Conservation (phyloP, 495 filamentous ascomycete genomes). For the Tirmania nivea region DNA sequence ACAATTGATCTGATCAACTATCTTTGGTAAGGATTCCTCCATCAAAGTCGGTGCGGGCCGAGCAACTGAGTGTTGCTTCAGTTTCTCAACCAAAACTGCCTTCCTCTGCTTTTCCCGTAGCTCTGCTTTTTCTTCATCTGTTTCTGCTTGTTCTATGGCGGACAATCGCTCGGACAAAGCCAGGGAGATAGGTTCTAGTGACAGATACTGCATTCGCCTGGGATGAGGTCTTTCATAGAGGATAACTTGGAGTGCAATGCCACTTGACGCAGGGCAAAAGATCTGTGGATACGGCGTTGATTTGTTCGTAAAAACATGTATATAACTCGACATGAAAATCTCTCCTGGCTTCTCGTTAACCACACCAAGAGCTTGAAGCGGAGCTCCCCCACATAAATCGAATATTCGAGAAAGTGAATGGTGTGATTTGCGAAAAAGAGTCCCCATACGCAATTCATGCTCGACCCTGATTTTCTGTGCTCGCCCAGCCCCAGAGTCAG, state of each 20-base stretch:
- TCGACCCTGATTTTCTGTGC: constrained; percentile 51
- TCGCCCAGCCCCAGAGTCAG: too few species aligned
- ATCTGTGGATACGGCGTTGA: constrained; percentile 42
- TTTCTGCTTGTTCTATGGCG: constrained; percentile 15
- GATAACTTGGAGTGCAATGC: constrained; percentile 59
- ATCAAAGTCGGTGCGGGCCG: constrained; percentile 56
- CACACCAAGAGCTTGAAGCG: constrained; percentile 68
- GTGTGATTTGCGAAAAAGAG: constrained; percentile 60
- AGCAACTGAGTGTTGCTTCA: constrained; percentile 68
- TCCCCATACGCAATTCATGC: constrained; percentile 63
- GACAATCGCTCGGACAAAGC: constrained; percentile 53
- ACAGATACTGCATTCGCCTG: constrained; percentile 88
- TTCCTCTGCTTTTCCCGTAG: constrained; percentile 30
- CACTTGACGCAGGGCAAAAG: constrained; percentile 38
- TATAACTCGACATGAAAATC: constrained; percentile 41
- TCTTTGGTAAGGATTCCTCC: constrained; percentile 54
- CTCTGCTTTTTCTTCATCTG: constrained; percentile 42
- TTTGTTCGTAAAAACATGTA: constrained; percentile 41
- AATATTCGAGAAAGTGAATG: constrained; percentile 66
- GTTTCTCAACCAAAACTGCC: constrained; percentile 55
- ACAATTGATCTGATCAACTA: constrained; percentile 91
- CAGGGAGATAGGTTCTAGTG: constrained; percentile 67
- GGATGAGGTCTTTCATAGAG: constrained; percentile 75
- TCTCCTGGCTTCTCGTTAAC: constrained; percentile 34
- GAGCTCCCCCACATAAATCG: constrained; percentile 56